Evolutionary conservation across 2,329 filamentous ascomycete genomes (phyloP).

Genomic region (Aspergillus spinulosporus): DNA sequence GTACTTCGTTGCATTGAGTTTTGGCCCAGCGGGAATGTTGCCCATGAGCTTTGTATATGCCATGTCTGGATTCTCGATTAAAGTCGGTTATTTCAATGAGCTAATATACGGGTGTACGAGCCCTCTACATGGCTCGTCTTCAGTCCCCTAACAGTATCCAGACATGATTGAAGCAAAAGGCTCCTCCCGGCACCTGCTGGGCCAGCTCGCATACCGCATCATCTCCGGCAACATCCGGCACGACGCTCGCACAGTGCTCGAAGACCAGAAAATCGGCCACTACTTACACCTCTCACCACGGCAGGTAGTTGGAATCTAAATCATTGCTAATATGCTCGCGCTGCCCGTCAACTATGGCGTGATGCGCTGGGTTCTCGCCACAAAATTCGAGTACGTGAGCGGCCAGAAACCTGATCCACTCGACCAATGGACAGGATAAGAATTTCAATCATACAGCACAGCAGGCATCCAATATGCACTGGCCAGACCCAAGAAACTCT

Average conservation of each 20-base stretch:
- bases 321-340: conserved; percentile 60
- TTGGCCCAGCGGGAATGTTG: conserved; percentile 57
- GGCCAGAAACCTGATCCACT: conserved; percentile 55
- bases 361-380: conserved; percentile 60
- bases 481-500: conserved; percentile 44
- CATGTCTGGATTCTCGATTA: conserved; percentile 56
- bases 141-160: background rate
- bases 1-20: conserved; percentile 58
- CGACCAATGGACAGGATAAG: conserved; percentile 63
- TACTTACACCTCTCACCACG: conserved; percentile 64
- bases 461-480: conserved; percentile 62
- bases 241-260: conserved; percentile 57
- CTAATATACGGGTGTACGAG: conserved; percentile 53
- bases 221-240: conserved; percentile 66
- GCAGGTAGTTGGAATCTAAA: conserved; percentile 61
- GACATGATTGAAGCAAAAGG: conserved; percentile 55
- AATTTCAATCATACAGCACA: conserved; percentile 53
- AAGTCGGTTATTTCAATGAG: conserved; percentile 62
- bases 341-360: conserved; percentile 64
- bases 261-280: conserved; percentile 64
- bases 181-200: conserved; percentile 57
- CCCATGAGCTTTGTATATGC: conserved; percentile 62
- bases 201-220: conserved; percentile 58
- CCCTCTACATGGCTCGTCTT: background rate
- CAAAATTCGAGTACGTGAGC: conserved; percentile 57